Percentiles rank a stretch among this genome's conserved stretches.
Conservation (phyloP, 345 rosid genomes). For the Brassica cretica region DNA sequence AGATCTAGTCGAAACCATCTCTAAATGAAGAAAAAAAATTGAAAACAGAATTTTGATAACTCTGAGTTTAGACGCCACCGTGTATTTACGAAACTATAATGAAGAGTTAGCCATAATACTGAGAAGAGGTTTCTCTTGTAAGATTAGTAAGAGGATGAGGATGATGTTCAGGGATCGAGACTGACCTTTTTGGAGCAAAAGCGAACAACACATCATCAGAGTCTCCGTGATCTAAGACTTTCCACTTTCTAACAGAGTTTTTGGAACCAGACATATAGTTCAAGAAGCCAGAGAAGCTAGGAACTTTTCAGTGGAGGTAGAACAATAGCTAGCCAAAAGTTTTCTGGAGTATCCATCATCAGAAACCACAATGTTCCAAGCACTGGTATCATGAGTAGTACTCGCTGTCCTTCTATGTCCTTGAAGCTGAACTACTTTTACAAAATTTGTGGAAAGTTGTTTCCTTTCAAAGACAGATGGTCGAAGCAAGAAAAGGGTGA, state of each 20-base stretch:
- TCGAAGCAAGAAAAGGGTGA: too few species aligned
- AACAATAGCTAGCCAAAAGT: slow-evolving; percentile 39
- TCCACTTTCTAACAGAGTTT: slow-evolving; percentile 71
- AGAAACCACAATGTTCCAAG: slow-evolving; percentile 61
- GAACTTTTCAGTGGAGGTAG: slow-evolving; percentile 57
- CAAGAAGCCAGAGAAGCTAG: slow-evolving; percentile 65
- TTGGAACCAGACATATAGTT: slow-evolving; percentile 44
- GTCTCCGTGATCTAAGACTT: slow-evolving; percentile 54
- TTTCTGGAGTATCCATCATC: slow-evolving; percentile 45
- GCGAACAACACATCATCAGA: too few species aligned
- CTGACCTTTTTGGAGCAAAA: too few species aligned
- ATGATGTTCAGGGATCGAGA: too few species aligned
- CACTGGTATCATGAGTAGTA: slow-evolving; percentile 63
- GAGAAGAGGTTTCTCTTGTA: not conserved
- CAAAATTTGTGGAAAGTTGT: slow-evolving; percentile 16
- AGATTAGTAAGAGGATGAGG: not conserved
- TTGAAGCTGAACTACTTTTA: too few species aligned
- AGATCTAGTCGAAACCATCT: too few species aligned
- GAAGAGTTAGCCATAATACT: not conserved
- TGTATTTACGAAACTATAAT: not conserved
- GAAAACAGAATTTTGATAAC: too few species aligned
- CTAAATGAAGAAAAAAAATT: too few species aligned
- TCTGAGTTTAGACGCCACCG: too few species aligned
- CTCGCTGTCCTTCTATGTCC: slow-evolving; percentile 78
- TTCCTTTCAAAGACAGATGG: too few species aligned